phyloP scores from a whole-genome alignment of 768 basidiomycete genomes.

The Naganishia onofrii region DNA sequence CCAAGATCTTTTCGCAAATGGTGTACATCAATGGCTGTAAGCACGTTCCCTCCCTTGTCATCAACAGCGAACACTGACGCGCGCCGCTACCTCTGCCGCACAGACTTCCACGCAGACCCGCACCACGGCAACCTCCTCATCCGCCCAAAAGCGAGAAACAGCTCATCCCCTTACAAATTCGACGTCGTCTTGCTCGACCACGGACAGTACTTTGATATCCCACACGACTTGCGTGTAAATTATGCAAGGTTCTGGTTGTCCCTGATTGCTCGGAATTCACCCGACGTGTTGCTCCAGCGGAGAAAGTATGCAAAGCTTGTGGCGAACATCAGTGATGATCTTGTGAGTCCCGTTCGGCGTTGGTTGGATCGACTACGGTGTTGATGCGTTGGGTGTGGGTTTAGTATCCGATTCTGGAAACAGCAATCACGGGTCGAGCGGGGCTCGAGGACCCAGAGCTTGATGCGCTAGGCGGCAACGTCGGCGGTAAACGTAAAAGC shows the following conservation, averaged over 20 bases:
- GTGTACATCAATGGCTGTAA: conserved; percentile 84
- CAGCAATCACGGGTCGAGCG: conserved; percentile 82
- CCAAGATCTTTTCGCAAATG: conserved; percentile 89
- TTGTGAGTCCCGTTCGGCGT: conserved; percentile 58
- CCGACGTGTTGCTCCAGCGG: conserved; percentile 65
- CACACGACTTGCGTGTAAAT: conserved; percentile 71
- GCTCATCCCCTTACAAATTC: conserved; percentile 85
- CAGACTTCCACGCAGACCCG: conserved; percentile 65
- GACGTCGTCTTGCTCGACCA: conserved; percentile 94
- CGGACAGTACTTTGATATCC: conserved; percentile 77
- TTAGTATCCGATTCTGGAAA: conserved; percentile 90
- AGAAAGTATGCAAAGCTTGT: conserved; percentile 84
- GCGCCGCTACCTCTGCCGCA: background rate
- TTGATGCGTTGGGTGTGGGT: conserved; percentile 6
- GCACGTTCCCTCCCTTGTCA: conserved; percentile 61
- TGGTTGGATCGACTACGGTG: too few relatives aligned
- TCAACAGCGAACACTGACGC: background rate
- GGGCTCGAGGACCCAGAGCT: conserved; percentile 55
- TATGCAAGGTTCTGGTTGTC: conserved; percentile 74
- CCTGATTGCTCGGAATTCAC: conserved; percentile 71
- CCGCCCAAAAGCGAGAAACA: conserved; percentile 63
- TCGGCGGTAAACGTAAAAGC: conserved; percentile 21
- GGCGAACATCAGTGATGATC: conserved; percentile 81
- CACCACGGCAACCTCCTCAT: conserved; percentile 88
- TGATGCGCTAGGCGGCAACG: background rate